A percentile compares a stretch with the other conserved stretches of the same genome.
phyloP scores from a whole-genome alignment of 208 protist genomes.

The Balamuthia mandrillaris region DNA sequence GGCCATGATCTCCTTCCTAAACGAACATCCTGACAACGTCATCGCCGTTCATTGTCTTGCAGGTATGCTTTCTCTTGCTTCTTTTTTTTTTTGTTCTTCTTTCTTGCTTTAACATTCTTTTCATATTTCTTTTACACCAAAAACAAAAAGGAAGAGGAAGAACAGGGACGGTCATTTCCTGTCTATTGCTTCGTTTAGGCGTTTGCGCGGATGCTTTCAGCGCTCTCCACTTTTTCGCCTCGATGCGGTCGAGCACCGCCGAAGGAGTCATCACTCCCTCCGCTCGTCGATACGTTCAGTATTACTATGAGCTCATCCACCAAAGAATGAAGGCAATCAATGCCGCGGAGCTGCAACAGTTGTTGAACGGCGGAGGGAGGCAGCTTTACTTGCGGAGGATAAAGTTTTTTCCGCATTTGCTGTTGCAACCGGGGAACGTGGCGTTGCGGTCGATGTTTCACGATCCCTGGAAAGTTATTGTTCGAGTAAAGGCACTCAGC shows the following conservation, averaged over 20 bases:
- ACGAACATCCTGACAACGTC: slow-evolving; percentile 37
- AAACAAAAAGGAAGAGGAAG: slow-evolving; percentile 21
- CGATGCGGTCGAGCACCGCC: background rate
- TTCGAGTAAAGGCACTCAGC: background rate
- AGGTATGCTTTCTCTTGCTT: background rate
- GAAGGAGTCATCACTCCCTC: slow-evolving; percentile 31
- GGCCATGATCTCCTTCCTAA: slow-evolving; percentile 3
- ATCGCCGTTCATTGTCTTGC: slow-evolving; percentile 46
- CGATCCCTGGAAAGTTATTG: background rate
- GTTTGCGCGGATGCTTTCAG: background rate
- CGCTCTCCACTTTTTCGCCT: background rate
- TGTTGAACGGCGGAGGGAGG: too few species aligned
- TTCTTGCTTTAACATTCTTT: background rate
- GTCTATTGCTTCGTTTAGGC: slow-evolving; percentile 1
- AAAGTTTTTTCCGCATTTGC: background rate
- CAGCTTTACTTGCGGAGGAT: background rate
- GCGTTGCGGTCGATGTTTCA: background rate
- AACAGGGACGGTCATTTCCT: slow-evolving; percentile 46
- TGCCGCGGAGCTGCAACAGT: too few species aligned
- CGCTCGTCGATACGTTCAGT: background rate
- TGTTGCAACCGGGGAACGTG: background rate
- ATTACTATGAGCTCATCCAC: background rate
- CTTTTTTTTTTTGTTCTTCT: background rate
- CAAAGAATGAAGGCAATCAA: too few species aligned
- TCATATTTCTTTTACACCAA: background rate